Base-by-base conservation (phyloP, 805 yeast genomes). In the Teunomyces panamensis region DNA sequence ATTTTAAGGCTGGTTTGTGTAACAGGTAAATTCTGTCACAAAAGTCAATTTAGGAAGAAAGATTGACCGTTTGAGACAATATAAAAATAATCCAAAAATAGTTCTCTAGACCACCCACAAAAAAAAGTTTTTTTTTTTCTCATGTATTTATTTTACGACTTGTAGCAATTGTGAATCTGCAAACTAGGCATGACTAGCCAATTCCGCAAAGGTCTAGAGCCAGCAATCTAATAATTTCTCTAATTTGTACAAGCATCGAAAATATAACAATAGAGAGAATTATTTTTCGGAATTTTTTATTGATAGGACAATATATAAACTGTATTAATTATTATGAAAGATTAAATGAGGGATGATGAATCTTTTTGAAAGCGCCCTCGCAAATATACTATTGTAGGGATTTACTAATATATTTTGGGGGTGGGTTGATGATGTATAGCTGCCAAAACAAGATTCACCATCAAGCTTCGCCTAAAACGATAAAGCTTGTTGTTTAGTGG, bases 401-500 rank as follows among this genome's bases (percentile, higher is more conserved):
- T 9, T 7, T 13, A 8, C 9, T 30, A 8, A 9, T 13, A 4
- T 20, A 3, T 20, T 20, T 20, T 17, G 20, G 24, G 4, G 24
- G 24, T 20, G 24, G 6, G 24, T 5, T 4, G 24, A 20, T 20
- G 24, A 20, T 20, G 24, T 1, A 20, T 20, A 4, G 24, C 24
- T 20, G 24, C 24, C 24, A 20, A 20, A 4, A 20, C 24, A 20
- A 20, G 4, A 20, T 20, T 20, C 24, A 4, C 6, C 24, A 4
- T 20, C 5, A 20, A 20, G 24, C 24, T 20, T 20, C 24, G 24
- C 5, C 6, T 20, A 13, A 30, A 30, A 32, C 34, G 34, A 32
- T n/a, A 10, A 13, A 32, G 5, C 14, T 13, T 30, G 9, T 20
- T 7, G 24, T 14, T 60, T 67, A 68, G 49, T 62, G 63, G 49